These are phyloP conservation scores for Pythium aquatile DNA, from an alignment of 352 stramenopile genomes.

Conservation along the genomic window DNA sequence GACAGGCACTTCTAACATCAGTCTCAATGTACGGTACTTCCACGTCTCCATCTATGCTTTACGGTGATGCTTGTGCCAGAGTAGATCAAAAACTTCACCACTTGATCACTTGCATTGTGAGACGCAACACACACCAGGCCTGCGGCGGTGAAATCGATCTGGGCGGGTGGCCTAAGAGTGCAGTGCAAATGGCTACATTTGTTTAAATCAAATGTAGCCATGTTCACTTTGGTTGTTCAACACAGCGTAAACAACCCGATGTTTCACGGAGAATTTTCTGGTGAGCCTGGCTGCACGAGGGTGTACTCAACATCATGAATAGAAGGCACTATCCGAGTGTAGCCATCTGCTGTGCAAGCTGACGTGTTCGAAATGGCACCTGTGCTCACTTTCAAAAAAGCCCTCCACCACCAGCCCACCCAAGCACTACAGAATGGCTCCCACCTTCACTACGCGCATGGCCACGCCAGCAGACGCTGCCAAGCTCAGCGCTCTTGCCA, in stretches of 20 bases:
- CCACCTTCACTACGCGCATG: slow-evolving; percentile 10
- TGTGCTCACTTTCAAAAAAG: neutral
- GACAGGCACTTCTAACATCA: too few relatives aligned
- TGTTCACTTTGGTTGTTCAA: too few relatives aligned
- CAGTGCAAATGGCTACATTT: too few relatives aligned
- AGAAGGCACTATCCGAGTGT: neutral
- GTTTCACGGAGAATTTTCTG: neutral
- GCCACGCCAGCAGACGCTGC: slow-evolving; percentile 24
- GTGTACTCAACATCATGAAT: neutral
- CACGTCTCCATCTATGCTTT: too few relatives aligned
- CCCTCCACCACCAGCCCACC: neutral
- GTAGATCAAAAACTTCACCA: too few relatives aligned
- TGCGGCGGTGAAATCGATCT: too few relatives aligned
- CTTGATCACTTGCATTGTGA: too few relatives aligned
- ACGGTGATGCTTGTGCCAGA: too few relatives aligned
- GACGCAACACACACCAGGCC: too few relatives aligned
- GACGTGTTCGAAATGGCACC: too few relatives aligned
- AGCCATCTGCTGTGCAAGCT: neutral
- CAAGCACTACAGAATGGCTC: neutral
- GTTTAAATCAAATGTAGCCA: neutral
- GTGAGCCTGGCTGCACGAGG: too few relatives aligned
- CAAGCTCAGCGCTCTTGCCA: slow-evolving; percentile 27
- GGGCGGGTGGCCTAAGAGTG: neutral
- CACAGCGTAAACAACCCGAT: neutral
- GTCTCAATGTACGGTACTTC: too few relatives aligned